A percentile compares a stretch with the other conserved stretches of the same genome.
phyloP scores from a whole-genome alignment of 108 stramenopile genomes.

The Cyclotella atomus region DNA sequence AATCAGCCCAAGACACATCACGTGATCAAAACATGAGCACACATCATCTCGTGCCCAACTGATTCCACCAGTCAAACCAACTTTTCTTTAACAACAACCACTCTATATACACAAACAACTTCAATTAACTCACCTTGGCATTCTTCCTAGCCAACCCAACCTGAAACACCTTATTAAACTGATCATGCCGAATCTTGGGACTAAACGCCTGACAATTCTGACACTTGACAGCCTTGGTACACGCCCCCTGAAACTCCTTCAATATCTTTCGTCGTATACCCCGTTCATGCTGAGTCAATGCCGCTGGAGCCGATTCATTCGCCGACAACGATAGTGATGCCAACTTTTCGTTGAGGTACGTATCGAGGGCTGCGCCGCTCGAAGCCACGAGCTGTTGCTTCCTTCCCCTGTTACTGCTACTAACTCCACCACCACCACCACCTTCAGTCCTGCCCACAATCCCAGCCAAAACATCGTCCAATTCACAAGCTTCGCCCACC shows the following conservation, averaged over 20 bases:
- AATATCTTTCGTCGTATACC: conserved; percentile 57
- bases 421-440: neutral
- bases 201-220: conserved; percentile 88
- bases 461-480: conserved; percentile 68
- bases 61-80: no score
- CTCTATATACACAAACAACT: neutral
- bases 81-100: no score
- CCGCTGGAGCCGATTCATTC: neutral
- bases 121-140: conserved; percentile 8
- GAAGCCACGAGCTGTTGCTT: no score
- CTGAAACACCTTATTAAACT: conserved; percentile 94
- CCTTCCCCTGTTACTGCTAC: neutral
- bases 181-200: conserved; percentile 93
- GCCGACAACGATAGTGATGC: no score
- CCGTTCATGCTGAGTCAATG: conserved; percentile 71
- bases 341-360: conserved; percentile 5
- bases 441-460: conserved; percentile 11
- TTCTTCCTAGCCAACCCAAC: conserved; percentile 48
- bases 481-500: conserved; percentile 54
- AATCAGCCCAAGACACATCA: neutral
- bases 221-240: conserved; percentile 71
- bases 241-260: conserved; percentile 74
- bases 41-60: no score
- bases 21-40: no score
- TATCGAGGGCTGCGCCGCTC: no score